phyloP scores from a whole-genome alignment of 2,329 filamentous ascomycete species.

The Hypoxylon sp. region DNA sequence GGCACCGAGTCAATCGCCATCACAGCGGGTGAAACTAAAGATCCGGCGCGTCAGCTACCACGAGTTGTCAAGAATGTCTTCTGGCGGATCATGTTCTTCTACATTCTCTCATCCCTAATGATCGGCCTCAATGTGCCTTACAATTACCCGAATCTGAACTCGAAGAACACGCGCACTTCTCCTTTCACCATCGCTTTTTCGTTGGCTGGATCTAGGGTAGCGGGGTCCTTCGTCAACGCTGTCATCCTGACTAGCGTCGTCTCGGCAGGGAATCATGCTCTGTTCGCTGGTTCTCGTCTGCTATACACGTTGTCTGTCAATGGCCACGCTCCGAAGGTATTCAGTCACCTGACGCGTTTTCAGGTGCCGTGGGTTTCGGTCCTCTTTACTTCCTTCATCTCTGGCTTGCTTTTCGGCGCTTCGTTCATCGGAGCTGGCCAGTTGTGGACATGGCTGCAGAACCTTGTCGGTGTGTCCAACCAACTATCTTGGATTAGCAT shows the following conservation, averaged over 20 bases:
- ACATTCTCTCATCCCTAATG: conserved; percentile 65
- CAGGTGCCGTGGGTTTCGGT: conserved; percentile 69
- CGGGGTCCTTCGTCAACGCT: conserved; percentile 72
- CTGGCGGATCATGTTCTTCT: conserved; percentile 73
- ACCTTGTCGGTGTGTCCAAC: conserved; percentile 77
- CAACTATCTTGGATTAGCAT: conserved; percentile 77
- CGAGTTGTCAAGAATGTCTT: conserved; percentile 76
- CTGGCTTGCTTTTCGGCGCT: conserved; percentile 74
- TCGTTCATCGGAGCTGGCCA: conserved; percentile 76
- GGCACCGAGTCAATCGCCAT: conserved; percentile 77
- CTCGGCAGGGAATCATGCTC: conserved; percentile 71
- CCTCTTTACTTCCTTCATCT: conserved; percentile 67
- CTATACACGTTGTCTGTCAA: conserved; percentile 71
- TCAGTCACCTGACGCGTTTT: conserved; percentile 65
- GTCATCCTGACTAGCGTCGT: conserved; percentile 72
- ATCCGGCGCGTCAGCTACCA: conserved; percentile 73
- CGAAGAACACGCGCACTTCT: conserved; percentile 62
- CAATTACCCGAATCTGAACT: conserved; percentile 62
- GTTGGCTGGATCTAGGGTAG: conserved; percentile 67
- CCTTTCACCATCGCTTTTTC: conserved; percentile 75
- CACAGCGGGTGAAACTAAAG: conserved; percentile 75
- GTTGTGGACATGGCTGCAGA: conserved; percentile 77
- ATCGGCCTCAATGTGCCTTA: conserved; percentile 74
- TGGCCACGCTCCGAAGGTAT: conserved; percentile 68
- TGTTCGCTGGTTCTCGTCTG: conserved; percentile 70